Evolutionary conservation across 352 stramenopile species (phyloP).

Genomic region (Phytophthora ohioensis): DNA sequence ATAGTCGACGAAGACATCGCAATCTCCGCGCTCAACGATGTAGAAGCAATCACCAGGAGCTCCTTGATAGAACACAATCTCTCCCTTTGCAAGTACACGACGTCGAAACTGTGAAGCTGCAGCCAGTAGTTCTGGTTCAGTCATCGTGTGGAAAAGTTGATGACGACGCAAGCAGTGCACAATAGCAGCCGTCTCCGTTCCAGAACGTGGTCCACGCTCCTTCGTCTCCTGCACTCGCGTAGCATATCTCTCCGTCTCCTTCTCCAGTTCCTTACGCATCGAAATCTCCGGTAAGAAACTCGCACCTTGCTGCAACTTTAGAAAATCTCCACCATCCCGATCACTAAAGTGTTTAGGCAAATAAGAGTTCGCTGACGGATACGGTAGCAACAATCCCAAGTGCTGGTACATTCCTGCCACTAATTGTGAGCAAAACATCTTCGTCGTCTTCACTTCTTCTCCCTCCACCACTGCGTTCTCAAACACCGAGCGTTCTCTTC

Average conservation of each 20-base stretch:
- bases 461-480: conserved; percentile 76
- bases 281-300: conserved; percentile 79
- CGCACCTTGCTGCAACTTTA: conserved; percentile 83
- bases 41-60: conserved; percentile 81
- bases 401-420: conserved; percentile 85
- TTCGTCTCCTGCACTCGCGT: conserved; percentile 43
- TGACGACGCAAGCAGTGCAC: conserved; percentile 78
- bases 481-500: conserved; percentile 80
- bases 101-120: conserved; percentile 71
- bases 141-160: conserved; percentile 84
- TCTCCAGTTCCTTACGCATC: conserved; percentile 50
- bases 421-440: conserved; percentile 89
- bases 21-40: conserved; percentile 81
- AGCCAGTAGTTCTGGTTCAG: conserved; percentile 65
- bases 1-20: conserved; percentile 88
- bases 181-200: conserved; percentile 54
- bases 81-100: conserved; percentile 57
- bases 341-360: conserved; percentile 88
- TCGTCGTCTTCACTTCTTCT: conserved; percentile 43
- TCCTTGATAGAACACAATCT: conserved; percentile 90
- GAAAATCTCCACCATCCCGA: conserved; percentile 59
- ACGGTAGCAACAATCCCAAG: conserved; percentile 76
- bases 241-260: conserved; percentile 41
- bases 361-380: conserved; percentile 88
- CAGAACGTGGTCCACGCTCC: conserved; percentile 41